These are phyloP conservation scores for Musa schizocarpa DNA, from an alignment of 176 grass and related monocot genomes.

Conservation along the genomic window DNA sequence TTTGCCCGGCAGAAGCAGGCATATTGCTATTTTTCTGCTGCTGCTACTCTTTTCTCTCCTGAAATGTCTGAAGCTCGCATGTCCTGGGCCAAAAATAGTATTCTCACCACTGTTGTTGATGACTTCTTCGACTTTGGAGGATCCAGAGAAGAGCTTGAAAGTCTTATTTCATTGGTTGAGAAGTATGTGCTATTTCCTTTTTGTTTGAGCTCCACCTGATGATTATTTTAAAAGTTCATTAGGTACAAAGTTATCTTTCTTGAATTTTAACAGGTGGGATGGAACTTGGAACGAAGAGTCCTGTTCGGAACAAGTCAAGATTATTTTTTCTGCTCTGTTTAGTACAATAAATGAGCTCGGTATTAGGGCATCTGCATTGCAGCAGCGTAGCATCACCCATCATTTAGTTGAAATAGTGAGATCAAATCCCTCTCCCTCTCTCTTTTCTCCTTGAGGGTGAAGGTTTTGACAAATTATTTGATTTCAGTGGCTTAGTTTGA, in stretches of 20 bases:
- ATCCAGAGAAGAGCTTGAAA: slow-evolving; percentile 57
- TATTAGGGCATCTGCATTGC: slow-evolving; percentile 40
- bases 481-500: slow-evolving; percentile 42
- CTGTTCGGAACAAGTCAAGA: slow-evolving; percentile 56
- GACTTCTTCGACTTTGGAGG: slow-evolving; percentile 80
- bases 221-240: background rate
- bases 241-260: background rate
- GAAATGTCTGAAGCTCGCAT: slow-evolving; percentile 50
- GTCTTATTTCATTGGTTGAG: slow-evolving; percentile 47
- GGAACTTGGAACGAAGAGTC: slow-evolving; percentile 35
- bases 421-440: background rate
- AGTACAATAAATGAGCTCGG: slow-evolving; percentile 50
- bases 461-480: background rate
- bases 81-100: slow-evolving; percentile 50
- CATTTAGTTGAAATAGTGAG: slow-evolving; percentile 60
- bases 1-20: slow-evolving; percentile 58
- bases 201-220: background rate
- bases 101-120: slow-evolving; percentile 52
- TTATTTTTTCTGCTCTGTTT: slow-evolving; percentile 52
- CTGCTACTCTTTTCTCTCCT: slow-evolving; percentile 45
- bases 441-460: background rate
- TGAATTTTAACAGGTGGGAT: slow-evolving; percentile 45
- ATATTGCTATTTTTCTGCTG: slow-evolving; percentile 62
- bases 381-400: slow-evolving; percentile 38
- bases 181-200: slow-evolving; percentile 32